Evolutionary conservation across 2,329 filamentous ascomycete species (phyloP).

Genomic region (Pezicula rhizophila): DNA sequence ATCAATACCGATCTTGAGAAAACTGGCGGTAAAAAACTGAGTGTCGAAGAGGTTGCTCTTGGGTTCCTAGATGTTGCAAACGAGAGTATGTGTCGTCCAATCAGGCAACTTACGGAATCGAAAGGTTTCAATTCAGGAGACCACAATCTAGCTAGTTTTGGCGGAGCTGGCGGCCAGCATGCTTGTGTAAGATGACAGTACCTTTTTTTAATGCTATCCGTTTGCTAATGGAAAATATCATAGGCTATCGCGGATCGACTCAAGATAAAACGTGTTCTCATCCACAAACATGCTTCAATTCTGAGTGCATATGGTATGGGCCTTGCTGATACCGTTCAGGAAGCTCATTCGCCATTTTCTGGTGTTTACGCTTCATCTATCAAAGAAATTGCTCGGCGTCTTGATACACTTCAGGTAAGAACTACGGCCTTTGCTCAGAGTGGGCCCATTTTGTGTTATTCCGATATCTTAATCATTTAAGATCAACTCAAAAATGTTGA

Average conservation of each 20-base stretch:
- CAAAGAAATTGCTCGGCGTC: conserved; percentile 32
- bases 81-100: conserved; percentile 84
- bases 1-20: conserved; percentile 64
- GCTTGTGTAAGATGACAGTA: conserved; percentile 48
- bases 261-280: not conserved
- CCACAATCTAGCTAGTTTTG: conserved; percentile 83
- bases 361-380: conserved; percentile 47
- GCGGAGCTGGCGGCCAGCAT: conserved; percentile 85
- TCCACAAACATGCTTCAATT: not conserved
- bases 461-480: too few species aligned
- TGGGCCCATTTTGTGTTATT: too few species aligned
- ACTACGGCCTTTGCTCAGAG: too few species aligned
- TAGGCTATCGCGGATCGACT: not conserved
- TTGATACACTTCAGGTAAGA: conserved; percentile 63
- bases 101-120: conserved; percentile 82
- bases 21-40: conserved; percentile 50
- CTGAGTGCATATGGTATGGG: conserved; percentile 90
- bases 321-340: conserved; percentile 83
- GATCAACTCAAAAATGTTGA: too few species aligned
- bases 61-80: conserved; percentile 85
- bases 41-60: conserved; percentile 43
- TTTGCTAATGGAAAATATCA: too few species aligned
- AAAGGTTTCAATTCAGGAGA: conserved; percentile 84
- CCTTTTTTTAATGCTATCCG: too few species aligned
- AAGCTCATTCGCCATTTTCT: conserved; percentile 72